These are phyloP conservation scores for Fusarium euwallaceae DNA, from an alignment of 2,329 filamentous ascomycete species.

Conservation along the genomic window DNA sequence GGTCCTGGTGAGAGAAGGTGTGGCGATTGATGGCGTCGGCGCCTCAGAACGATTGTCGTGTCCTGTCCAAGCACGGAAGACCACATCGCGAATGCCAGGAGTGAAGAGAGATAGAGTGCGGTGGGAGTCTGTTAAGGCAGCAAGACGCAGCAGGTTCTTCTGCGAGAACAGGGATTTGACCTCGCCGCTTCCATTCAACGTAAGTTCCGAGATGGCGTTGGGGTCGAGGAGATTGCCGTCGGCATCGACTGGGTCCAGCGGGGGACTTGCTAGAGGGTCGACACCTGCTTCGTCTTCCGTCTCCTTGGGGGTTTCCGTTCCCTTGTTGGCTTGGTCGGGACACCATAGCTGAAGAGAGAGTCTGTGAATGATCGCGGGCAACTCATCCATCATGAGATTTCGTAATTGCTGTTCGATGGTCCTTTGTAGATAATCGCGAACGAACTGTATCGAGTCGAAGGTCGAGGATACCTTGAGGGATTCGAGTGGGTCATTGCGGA, in stretches of 20 bases:
- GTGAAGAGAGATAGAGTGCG: constrained; percentile 92
- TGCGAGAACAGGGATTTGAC: constrained; percentile 93
- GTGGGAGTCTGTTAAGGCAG: constrained; percentile 87
- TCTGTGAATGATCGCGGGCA: constrained; percentile 95
- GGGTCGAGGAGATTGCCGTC: constrained; percentile 83
- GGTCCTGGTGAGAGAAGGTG: constrained; percentile 70
- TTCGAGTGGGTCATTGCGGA: constrained; percentile 97
- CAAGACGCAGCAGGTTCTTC: constrained; percentile 89
- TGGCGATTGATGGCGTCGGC: constrained; percentile 60
- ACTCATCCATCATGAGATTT: constrained; percentile 96
- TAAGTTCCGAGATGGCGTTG: constrained; percentile 80
- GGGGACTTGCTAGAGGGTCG: constrained; percentile 85
- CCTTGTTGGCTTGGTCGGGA: constrained; percentile 76
- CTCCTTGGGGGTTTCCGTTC: constrained; percentile 63
- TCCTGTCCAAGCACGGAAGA: constrained; percentile 93
- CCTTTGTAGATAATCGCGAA: constrained; percentile 94
- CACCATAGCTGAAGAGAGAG: constrained; percentile 91
- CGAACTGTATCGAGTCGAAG: constrained; percentile 98
- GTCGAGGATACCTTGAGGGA: constrained; percentile 98
- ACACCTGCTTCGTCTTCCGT: constrained; percentile 71
- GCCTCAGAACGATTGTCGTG: constrained; percentile 77
- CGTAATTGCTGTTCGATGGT: constrained; percentile 95
- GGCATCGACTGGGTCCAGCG: constrained; percentile 84
- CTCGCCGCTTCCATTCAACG: constrained; percentile 83
- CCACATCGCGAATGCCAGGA: constrained; percentile 87